These are phyloP conservation scores for Fusarium miscanthi DNA, from an alignment of 2,329 filamentous ascomycete species.

Conservation along the genomic window DNA sequence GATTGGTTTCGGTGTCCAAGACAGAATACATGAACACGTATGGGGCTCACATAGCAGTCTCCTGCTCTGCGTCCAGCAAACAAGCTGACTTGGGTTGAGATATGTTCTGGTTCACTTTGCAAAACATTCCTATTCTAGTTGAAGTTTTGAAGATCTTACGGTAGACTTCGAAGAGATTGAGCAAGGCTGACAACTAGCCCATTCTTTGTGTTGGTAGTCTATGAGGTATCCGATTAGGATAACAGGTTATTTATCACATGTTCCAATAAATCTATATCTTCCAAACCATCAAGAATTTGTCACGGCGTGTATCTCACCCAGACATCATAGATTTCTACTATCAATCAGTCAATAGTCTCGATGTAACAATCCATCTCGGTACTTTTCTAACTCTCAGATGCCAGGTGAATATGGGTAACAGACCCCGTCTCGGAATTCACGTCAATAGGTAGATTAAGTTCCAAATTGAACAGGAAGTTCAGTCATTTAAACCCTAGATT, in stretches of 20 bases:
- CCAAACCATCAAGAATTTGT: neutral
- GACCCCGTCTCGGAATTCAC: no score
- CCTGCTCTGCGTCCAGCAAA: no score
- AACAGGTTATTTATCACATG: accelerated
- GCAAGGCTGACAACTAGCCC: no score
- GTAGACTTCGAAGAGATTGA: no score
- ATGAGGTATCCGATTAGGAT: accelerated
- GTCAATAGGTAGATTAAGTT: neutral
- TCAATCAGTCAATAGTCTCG: neutral
- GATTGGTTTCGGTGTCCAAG: no score
- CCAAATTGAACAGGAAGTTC: neutral
- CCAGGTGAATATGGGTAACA: neutral
- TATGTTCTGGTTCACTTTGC: no score
- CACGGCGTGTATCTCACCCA: accelerated
- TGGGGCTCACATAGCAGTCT: no score
- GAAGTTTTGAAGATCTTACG: no score
- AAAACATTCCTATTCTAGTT: no score
- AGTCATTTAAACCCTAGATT: accelerated
- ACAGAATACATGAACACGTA: no score
- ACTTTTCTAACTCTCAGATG: accelerated
- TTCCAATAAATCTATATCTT: neutral
- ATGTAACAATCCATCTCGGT: accelerated
- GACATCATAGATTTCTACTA: accelerated
- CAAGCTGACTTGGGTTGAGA: no score
- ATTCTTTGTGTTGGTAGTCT: accelerated